A percentile compares a stretch with the other conserved stretches of the same genome.
These are phyloP conservation scores for Gliomastix tumulicola DNA, from an alignment of 2,329 filamentous ascomycete species.

Conservation along the genomic window DNA sequence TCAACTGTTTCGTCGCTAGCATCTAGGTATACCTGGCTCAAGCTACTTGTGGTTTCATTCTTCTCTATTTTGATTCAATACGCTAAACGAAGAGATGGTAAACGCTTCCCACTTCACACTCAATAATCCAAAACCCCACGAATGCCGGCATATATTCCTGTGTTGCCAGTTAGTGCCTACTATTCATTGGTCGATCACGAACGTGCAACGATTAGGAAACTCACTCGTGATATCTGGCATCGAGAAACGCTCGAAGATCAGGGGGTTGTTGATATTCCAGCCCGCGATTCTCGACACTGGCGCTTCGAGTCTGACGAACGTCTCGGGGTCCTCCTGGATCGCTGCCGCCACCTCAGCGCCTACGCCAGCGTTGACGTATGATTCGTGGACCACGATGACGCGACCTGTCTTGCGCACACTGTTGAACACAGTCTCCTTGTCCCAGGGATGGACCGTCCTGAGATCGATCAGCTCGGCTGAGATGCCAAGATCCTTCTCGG, in stretches of 20 bases:
- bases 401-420: conserved; percentile 84
- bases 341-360: conserved; percentile 85
- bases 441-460: conserved; percentile 87
- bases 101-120: too few relatives aligned
- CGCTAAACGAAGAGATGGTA: too few relatives aligned
- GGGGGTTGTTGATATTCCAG: conserved; percentile 79
- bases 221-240: conserved; percentile 81
- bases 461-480: conserved; percentile 82
- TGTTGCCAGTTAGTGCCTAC: too few relatives aligned
- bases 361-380: conserved; percentile 83
- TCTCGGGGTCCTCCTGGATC: conserved; percentile 69
- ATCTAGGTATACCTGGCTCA: too few relatives aligned
- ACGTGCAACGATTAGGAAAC: too few relatives aligned
- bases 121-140: conserved; percentile 61
- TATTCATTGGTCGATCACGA: too few relatives aligned
- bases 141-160: conserved; percentile 66
- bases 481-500: conserved; percentile 67
- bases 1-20: too few relatives aligned
- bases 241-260: conserved; percentile 75
- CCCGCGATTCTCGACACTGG: conserved; percentile 80
- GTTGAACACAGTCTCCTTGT: conserved; percentile 69
- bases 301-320: conserved; percentile 77
- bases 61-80: too few relatives aligned
- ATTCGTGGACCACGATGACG: conserved; percentile 84
- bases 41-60: too few relatives aligned